Evolutionary conservation across 768 basidiomycete species (phyloP), one percentile per base, ranked within the genome.

Genomic region (Coprinellus micaceus): DNA sequence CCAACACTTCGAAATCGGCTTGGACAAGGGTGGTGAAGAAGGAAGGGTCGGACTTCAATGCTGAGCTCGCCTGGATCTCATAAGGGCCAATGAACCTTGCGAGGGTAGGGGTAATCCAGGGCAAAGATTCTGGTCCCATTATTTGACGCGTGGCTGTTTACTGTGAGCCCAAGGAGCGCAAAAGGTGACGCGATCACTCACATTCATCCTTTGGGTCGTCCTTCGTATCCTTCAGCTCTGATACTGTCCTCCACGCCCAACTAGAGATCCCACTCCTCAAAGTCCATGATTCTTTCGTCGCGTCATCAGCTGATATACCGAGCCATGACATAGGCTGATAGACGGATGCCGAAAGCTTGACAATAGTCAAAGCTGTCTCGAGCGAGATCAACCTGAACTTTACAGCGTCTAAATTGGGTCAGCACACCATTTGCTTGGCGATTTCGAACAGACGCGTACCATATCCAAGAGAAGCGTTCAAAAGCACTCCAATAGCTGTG

Each of bases 221-320:
- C 66, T 82, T 83, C 44, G 84, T 82, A 53, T 88, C 84, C 65
- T 83, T 85, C 45, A 91, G 78, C 63, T 87, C 87, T 5, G 81
- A 77, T n/a, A 91, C 80, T 2, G 82, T 78, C 61, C 85, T 78
- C 89, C 90, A 92, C 40, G 83, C 79, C 91, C 91, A 93, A 44
- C 78, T 82, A 2, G 86, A 83, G 26, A 92, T 73, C 7, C 79
- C 79, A 53, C 75, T 79, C 19, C 91, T 82, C 45, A 88, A 67
- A 24, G 65, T 74, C 90, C 90, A 93, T 45, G 81, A 75, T 60
- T 89, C 86, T 30, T 72, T 69, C 28, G 66, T 61, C 67, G 55
- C 25, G 61, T 69, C 1, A 66, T 60, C 13, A 69, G 53, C 5
- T 60, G 53, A 40, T 4, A 57, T 26, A 24, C 68, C 63, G 22